Evolutionary conservation across 176 grass and related monocot species (phyloP).

Genomic region (Oryza rufipogon): DNA sequence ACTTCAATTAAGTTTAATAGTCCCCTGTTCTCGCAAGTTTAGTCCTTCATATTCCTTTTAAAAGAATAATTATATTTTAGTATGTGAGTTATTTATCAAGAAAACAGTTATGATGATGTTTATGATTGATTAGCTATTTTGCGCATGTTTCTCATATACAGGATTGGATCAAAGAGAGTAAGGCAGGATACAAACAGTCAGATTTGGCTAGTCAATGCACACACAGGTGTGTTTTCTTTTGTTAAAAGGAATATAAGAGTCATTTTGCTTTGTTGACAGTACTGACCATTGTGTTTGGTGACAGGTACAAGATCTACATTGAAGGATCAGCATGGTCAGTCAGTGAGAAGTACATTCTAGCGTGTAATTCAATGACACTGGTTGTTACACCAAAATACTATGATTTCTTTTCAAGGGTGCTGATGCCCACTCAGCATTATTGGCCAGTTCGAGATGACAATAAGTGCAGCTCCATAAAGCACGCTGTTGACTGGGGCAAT

Average conservation of each 20-base stretch:
- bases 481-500: slow-evolving; percentile 93
- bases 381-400: slow-evolving; percentile 79
- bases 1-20: slow-evolving; percentile 4
- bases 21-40: slow-evolving; percentile 15
- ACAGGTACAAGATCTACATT: slow-evolving; percentile 94
- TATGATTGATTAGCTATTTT: slow-evolving; percentile 33
- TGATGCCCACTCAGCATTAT: slow-evolving; percentile 83
- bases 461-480: slow-evolving; percentile 83
- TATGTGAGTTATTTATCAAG: background rate
- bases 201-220: slow-evolving; percentile 79
- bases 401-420: slow-evolving; percentile 81
- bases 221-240: slow-evolving; percentile 63
- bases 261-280: background rate
- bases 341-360: slow-evolving; percentile 97
- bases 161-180: slow-evolving; percentile 85
- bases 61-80: slow-evolving; percentile 16
- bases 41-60: slow-evolving; percentile 9
- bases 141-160: slow-evolving; percentile 36
- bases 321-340: slow-evolving; percentile 94
- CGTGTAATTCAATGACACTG: slow-evolving; percentile 84
- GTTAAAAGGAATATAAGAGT: slow-evolving; percentile 14
- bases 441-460: slow-evolving; percentile 75
- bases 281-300: slow-evolving; percentile 18
- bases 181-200: slow-evolving; percentile 82
- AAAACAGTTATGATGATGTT: slow-evolving; percentile 25